Conservation (phyloP, 768 basidiomycete genomes). For the Mycena galericulata region DNA sequence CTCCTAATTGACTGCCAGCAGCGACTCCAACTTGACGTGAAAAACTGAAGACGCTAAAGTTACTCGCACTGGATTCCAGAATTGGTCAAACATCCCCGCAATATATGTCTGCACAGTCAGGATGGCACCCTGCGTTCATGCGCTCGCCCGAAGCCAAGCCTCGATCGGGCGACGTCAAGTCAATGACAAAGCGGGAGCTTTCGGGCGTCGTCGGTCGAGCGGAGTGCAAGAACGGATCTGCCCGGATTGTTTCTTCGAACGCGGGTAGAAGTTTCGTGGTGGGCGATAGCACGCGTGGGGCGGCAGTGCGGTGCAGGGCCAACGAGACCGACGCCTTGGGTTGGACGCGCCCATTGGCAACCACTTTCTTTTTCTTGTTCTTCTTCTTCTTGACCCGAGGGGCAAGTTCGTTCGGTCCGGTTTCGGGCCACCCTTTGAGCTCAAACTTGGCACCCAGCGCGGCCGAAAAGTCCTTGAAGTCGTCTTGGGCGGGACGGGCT, state of each 20-base stretch:
- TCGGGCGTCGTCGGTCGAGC: neutral
- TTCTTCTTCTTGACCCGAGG: slow-evolving; percentile 8
- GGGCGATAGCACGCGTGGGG: neutral
- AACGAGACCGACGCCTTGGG: neutral
- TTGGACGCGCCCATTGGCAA: neutral
- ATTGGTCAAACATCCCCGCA: slow-evolving; percentile 17
- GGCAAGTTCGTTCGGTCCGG: slow-evolving; percentile 9
- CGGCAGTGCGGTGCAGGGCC: neutral
- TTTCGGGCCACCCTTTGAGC: slow-evolving; percentile 10
- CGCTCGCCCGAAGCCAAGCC: neutral
- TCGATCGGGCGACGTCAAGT: slow-evolving; percentile 5
- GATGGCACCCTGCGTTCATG: slow-evolving; percentile 2
- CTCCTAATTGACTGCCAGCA: too few species aligned
- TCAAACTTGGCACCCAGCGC: slow-evolving; percentile 11
- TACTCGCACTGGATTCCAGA: neutral
- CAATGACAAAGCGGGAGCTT: neutral
- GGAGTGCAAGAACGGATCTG: neutral
- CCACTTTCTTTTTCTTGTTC: slow-evolving; percentile 16
- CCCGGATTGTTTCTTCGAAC: neutral
- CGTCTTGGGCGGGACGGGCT: slow-evolving; percentile 17
- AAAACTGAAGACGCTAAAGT: neutral
- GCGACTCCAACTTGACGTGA: too few species aligned
- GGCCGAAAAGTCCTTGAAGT: slow-evolving; percentile 21
- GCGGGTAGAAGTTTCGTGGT: neutral
- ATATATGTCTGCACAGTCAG: slow-evolving; percentile 13